Evolutionary conservation across 768 basidiomycete genomes (phyloP), one percentile per base, ranked within the genome.

Genomic region (Termitomyces bulborhizus): DNA sequence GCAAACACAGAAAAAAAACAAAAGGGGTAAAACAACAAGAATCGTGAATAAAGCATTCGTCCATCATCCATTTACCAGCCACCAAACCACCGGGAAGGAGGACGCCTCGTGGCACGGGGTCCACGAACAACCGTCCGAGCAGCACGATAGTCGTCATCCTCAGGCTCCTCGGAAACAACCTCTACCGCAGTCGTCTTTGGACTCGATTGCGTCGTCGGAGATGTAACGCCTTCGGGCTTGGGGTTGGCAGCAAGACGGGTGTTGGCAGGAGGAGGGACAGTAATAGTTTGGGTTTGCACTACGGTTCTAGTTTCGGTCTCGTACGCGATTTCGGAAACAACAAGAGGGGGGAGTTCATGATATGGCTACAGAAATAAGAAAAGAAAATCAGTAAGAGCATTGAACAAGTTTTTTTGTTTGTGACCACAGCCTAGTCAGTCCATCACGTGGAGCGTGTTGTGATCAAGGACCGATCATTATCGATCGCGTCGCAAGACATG

Each of bases 101-200:
- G 73, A 58, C 77, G 72, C 64, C 78, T 80, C 29, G 71, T 73
- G 55, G 72, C 72, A 52, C 67, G 76, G 51, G 75, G 76, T 40
- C 69, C 70, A 44, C 78, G 80, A 57, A 73, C 72, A 48, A 79
- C 70, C 34, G 76, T 74, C 53, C 69, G 67, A 39, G 67, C 71
- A 58, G 58, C 58, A 24, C 67, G 70, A 46, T 59, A 69, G 21
- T 73, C 73, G 6, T 77, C 73, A 4, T 77, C 51, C 71, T 67
- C 63, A 12, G 66, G 65, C 69, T 79, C 83, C 53, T 90, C 87
- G 36, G 84, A 82, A 40, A 84, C 63, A 41, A 86, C 75, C 60
- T 83, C 86, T 26, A 91, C 74, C 12, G 86, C 81, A 13, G 89
- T 91, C 26, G 90, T 92, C 57, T 81, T 82, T 16, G 87, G 88